Base-by-base conservation (phyloP, 2,329 filamentous ascomycete genomes). In the Fusarium goolgardi region DNA sequence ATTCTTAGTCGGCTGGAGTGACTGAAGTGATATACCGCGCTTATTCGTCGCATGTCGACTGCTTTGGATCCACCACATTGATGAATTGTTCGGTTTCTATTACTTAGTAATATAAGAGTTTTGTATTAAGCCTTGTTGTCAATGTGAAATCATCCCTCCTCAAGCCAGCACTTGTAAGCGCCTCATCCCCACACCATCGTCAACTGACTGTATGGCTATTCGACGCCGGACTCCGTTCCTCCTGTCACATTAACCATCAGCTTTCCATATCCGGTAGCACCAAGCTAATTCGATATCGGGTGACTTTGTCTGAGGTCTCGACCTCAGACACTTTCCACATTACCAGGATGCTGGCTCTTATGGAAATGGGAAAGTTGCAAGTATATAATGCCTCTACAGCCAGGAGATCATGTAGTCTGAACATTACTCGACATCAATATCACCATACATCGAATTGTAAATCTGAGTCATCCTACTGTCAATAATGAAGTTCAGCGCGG, bases 401-500 rank as follows among this genome's bases (percentile, higher is more conserved):
- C 51, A 15, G 29, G 7, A 27, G 10, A 27, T 32, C 5, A 25
- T 8, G 25, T 35, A 18, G 12, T 4, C 20, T 32, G 9, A 21
- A 32, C 12, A 4, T n/a, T 39, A 3, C 13, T 39, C 3, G 5
- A 39, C 5, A 50, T 8, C 25, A 21, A 3, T 9, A 5, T 21
- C 4, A 44, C 16, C 8, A 29, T 2, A 11, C 25, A 29, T 20
- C 23, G 2, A 16, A 8, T 23, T 6, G 5, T 1, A 12, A 4
- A 37, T n/a, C 34, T 9, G 32, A 5, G 11, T 21, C 32, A 18
- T 21, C 29, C 40, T n/a, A 0, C 21, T 12, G 13, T 13, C 12
- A 34, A 50, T n/a, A 12, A 70, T 70, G 67, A 70, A 70, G 44
- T 13, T 68, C 13, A 47, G 11, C 16, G 46, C 51, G 3, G 47